These are phyloP conservation scores for Trichophaea hybrida DNA, from an alignment of 2,329 filamentous ascomycete species.

Conservation along the genomic window DNA sequence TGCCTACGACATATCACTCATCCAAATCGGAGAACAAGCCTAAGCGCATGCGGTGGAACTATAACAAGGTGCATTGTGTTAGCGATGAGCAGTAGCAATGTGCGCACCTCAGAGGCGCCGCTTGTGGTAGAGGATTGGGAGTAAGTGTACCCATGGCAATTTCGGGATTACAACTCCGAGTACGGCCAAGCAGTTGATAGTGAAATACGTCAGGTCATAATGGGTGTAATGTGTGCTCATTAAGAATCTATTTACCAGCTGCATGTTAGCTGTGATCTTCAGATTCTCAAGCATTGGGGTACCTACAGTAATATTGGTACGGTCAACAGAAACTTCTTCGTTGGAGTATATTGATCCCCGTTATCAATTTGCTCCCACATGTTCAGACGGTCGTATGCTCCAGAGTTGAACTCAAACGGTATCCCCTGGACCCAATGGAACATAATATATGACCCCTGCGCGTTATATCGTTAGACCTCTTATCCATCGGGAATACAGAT, in stretches of 20 bases:
- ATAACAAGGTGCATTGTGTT: constrained; percentile 30
- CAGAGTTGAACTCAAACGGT: constrained; percentile 96
- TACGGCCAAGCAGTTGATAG: constrained; percentile 89
- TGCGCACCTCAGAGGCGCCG: background rate
- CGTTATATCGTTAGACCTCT: background rate
- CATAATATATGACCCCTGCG: constrained; percentile 85
- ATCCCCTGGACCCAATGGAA: constrained; percentile 98
- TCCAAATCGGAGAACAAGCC: constrained; percentile 41
- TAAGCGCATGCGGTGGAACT: constrained; percentile 68
- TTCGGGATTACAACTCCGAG: constrained; percentile 92
- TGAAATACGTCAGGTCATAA: constrained; percentile 93
- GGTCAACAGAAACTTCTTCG: constrained; percentile 93
- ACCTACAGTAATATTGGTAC: constrained; percentile 66
- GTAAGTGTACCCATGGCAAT: constrained; percentile 66
- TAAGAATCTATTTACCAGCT: constrained; percentile 45
- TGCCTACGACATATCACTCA: background rate
- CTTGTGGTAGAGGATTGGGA: background rate
- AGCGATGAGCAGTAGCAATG: background rate
- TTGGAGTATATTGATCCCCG: constrained; percentile 93
- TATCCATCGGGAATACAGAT: background rate
- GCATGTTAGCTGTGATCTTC: constrained; percentile 5
- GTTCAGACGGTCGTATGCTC: constrained; percentile 97
- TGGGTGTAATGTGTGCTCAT: constrained; percentile 98
- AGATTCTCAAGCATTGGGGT: background rate
- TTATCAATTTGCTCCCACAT: constrained; percentile 99